phyloP scores from a whole-genome alignment of 345 rosid species.

The Excoecaria agallocha region DNA sequence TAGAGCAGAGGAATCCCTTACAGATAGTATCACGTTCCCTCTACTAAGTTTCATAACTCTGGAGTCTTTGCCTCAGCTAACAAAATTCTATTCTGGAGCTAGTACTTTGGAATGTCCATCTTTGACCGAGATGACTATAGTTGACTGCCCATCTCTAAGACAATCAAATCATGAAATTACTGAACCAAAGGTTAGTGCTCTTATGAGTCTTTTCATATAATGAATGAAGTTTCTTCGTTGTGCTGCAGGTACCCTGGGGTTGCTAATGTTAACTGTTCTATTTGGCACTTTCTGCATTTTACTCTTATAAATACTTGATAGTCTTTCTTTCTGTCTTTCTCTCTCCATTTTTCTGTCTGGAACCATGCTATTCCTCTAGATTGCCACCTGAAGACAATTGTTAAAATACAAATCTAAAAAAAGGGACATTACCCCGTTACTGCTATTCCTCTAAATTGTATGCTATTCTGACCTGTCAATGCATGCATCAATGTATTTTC shows the following conservation, averaged over 20 bases:
- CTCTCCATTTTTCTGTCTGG: too few relatives aligned
- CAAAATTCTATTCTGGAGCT: not conserved
- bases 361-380: too few relatives aligned
- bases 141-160: conserved; percentile 1
- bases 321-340: not conserved
- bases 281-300: not conserved
- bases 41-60: conserved; percentile 5
- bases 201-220: not conserved
- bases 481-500: not conserved
- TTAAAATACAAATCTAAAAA: too few relatives aligned
- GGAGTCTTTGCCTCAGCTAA: conserved; percentile 5
- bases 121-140: conserved; percentile 2
- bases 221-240: not conserved
- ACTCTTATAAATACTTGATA: not conserved
- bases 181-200: not conserved
- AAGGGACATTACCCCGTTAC: too few relatives aligned
- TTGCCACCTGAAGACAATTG: too few relatives aligned
- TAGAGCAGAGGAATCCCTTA: not conserved
- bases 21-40: not conserved
- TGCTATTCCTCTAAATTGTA: too few relatives aligned
- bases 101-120: conserved; percentile 1
- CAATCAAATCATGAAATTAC: not conserved
- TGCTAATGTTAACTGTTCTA: not conserved
- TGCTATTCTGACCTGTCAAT: not conserved
- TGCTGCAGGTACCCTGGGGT: not conserved